Evolutionary conservation across 495 filamentous ascomycete genomes (phyloP).

Genomic region (Tuber indicum): DNA sequence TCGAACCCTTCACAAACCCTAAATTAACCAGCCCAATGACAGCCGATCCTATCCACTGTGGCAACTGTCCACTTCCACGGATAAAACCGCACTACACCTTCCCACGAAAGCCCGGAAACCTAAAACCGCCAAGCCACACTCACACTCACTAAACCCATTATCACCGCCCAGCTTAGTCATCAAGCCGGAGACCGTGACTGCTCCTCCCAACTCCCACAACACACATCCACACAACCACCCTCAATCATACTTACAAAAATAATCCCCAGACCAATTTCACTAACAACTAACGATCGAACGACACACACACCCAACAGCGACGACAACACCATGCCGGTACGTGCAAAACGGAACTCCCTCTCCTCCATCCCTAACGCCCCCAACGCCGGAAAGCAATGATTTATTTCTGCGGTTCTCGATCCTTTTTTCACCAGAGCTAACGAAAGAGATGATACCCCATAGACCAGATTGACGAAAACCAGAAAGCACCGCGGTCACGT

Average conservation of each 20-base stretch:
- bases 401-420: neutral
- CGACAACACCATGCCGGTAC: constrained; percentile 1
- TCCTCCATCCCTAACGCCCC: neutral
- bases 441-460: neutral
- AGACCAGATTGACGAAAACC: constrained; percentile 43
- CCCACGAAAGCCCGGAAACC: neutral
- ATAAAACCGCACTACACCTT: neutral
- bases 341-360: neutral
- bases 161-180: neutral
- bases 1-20: neutral
- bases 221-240: neutral
- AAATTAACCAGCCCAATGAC: neutral
- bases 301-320: neutral
- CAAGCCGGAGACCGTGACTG: neutral
- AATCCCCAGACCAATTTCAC: neutral
- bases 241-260: neutral
- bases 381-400: neutral
- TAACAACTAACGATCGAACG: neutral
- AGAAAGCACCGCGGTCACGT: constrained; percentile 72
- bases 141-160: neutral
- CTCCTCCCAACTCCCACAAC: neutral
- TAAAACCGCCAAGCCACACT: neutral
- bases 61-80: neutral
- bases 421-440: neutral
- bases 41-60: neutral